These are phyloP conservation scores for Ceratobasidium sp. DNA, from an alignment of 1,284 basidiomycete genomes.

Conservation along the genomic window DNA sequence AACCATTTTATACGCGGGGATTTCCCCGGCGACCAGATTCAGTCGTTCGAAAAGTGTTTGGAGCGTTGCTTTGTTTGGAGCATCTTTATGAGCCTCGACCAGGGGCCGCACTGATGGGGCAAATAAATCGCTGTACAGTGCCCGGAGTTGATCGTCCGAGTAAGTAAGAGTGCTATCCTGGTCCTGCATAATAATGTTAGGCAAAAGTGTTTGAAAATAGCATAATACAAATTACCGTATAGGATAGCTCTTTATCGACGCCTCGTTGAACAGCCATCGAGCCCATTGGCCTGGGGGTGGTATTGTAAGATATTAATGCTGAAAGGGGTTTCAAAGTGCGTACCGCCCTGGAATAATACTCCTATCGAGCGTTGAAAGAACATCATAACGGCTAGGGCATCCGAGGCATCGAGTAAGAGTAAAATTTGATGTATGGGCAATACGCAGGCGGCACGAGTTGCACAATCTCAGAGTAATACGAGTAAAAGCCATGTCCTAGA, in stretches of 20 bases:
- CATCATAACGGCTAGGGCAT: background rate
- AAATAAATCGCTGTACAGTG: slow-evolving; percentile 37
- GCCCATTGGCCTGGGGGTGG: background rate
- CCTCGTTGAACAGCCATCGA: slow-evolving; percentile 11
- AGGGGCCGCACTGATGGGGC: slow-evolving; percentile 6
- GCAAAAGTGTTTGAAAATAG: background rate
- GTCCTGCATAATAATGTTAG: background rate
- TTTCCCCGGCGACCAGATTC: background rate
- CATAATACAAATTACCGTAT: background rate
- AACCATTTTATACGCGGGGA: slow-evolving; percentile 1
- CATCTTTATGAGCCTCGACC: background rate
- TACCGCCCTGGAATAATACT: background rate
- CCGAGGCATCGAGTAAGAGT: background rate
- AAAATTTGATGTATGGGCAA: slow-evolving; percentile 26
- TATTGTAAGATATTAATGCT: too few species aligned
- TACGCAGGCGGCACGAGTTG: slow-evolving; percentile 27
- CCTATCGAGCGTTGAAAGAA: background rate
- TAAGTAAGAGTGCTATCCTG: slow-evolving; percentile 4
- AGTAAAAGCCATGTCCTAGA: background rate
- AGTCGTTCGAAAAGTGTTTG: slow-evolving; percentile 23
- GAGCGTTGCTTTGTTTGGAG: background rate
- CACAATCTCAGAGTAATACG: slow-evolving; percentile 5
- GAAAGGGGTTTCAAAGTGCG: background rate
- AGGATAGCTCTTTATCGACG: background rate
- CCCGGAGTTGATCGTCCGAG: slow-evolving; percentile 32